Conservation (phyloP, 1,139 yeast genomes). For the Candida tetrigidarum region DNA sequence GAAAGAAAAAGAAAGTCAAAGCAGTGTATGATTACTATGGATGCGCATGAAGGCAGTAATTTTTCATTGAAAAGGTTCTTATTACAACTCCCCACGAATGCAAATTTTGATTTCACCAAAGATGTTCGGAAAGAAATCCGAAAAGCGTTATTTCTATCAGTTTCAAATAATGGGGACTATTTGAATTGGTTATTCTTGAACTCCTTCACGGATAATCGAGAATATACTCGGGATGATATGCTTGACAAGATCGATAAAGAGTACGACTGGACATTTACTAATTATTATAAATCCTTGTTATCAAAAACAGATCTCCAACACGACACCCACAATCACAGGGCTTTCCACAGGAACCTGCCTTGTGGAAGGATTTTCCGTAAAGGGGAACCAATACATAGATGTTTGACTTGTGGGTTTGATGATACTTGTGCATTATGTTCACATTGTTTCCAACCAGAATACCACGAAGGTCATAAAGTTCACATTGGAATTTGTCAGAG, state of each 20-base stretch:
- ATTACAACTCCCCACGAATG: constrained; percentile 36
- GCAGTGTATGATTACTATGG: constrained; percentile 6
- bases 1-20: too few species aligned
- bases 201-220: constrained; percentile 18
- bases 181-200: constrained; percentile 55
- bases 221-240: constrained; percentile 13
- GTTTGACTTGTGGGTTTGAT: constrained; percentile 82
- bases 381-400: constrained; percentile 89
- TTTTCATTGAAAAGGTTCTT: constrained; percentile 28
- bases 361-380: constrained; percentile 76
- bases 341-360: constrained; percentile 68
- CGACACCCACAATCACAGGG: constrained; percentile 38
- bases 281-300: constrained; percentile 30
- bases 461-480: constrained; percentile 78
- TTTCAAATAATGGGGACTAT: constrained; percentile 54
- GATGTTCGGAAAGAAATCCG: constrained; percentile 47
- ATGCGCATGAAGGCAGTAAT: constrained; percentile 10
- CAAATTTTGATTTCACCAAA: constrained; percentile 38
- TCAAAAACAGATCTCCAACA: constrained; percentile 25
- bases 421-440: constrained; percentile 89
- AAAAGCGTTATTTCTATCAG: constrained; percentile 52
- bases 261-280: constrained; percentile 39
- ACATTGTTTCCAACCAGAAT: constrained; percentile 70
- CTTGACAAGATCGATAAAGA: constrained; percentile 33
- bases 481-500: constrained; percentile 73